These are phyloP conservation scores for Xylariaceae sp. DNA, from an alignment of 2,329 filamentous ascomycete genomes.

Conservation along the genomic window DNA sequence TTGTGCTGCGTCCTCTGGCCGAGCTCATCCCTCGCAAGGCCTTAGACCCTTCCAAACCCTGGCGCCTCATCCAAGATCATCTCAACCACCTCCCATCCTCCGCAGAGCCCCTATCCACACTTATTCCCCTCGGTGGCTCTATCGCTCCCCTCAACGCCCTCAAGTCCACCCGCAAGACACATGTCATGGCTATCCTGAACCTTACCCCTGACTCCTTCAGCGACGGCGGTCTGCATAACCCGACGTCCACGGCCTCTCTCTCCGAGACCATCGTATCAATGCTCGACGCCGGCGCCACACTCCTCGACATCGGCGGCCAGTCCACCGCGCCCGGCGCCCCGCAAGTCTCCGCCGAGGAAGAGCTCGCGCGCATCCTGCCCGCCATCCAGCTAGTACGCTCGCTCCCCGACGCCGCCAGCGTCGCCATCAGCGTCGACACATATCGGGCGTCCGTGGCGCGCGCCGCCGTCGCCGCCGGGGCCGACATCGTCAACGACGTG, in stretches of 20 bases:
- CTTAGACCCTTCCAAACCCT: constrained; percentile 49
- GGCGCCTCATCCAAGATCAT: constrained; percentile 58
- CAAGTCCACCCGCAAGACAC: constrained; percentile 57
- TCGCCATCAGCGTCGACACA: constrained; percentile 87
- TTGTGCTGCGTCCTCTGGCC: constrained; percentile 82
- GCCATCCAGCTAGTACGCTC: constrained; percentile 70
- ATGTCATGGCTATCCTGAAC: constrained; percentile 92
- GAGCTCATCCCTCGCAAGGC: constrained; percentile 61
- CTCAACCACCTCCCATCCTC: constrained; percentile 53
- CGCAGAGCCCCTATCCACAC: constrained; percentile 48
- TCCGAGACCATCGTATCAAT: constrained; percentile 55
- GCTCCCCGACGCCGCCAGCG: constrained; percentile 54
- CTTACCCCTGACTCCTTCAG: constrained; percentile 96
- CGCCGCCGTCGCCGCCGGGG: constrained; percentile 70
- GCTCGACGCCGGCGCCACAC: constrained; percentile 67
- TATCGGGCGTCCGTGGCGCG: constrained; percentile 82
- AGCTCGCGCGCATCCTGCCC: constrained; percentile 73
- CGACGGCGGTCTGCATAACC: constrained; percentile 59
- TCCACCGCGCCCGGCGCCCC: constrained; percentile 77
- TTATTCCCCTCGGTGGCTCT: constrained; percentile 50
- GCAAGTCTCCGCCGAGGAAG: constrained; percentile 67
- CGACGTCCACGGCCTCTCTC: constrained; percentile 41
- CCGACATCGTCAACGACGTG: constrained; percentile 93
- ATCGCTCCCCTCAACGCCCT: constrained; percentile 56
- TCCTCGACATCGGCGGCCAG: constrained; percentile 91